A percentile compares a stretch with the other conserved stretches of the same genome.
phyloP scores from a whole-genome alignment of 176 grass and related monocot genomes.

The Juncus inflexus region DNA sequence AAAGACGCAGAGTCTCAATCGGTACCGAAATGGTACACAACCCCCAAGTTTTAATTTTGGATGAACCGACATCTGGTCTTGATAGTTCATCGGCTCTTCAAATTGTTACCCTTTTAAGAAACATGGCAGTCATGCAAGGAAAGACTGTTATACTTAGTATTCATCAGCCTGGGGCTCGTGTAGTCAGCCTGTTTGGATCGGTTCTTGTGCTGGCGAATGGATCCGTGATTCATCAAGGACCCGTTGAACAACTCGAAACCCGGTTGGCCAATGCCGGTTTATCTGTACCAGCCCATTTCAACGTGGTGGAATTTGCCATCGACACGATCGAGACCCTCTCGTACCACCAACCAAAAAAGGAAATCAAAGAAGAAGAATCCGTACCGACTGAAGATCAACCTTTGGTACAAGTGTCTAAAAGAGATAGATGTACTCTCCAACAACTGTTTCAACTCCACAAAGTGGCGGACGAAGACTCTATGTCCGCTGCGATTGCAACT shows the following conservation, averaged over 20 bases:
- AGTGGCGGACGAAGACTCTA: constrained; percentile 41
- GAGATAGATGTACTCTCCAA: constrained; percentile 61
- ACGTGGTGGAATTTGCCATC: constrained; percentile 64
- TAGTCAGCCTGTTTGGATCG: constrained; percentile 57
- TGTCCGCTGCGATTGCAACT: not conserved
- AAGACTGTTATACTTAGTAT: constrained; percentile 68
- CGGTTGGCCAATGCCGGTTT: constrained; percentile 39
- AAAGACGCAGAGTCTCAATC: constrained; percentile 66
- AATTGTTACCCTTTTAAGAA: constrained; percentile 45
- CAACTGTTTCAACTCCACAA: constrained; percentile 71
- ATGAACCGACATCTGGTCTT: constrained; percentile 77
- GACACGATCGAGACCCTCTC: constrained; percentile 50
- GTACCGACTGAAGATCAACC: not conserved
- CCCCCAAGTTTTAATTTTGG: constrained; percentile 56
- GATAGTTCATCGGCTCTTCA: constrained; percentile 69
- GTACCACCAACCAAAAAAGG: constrained; percentile 18
- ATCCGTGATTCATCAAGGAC: constrained; percentile 56
- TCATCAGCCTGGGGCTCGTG: constrained; percentile 62
- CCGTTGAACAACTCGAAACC: constrained; percentile 38
- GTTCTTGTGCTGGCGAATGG: constrained; percentile 62
- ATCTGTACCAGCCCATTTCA: constrained; percentile 41
- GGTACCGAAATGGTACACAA: constrained; percentile 61
- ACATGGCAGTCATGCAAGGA: constrained; percentile 46
- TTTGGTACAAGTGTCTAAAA: constrained; percentile 10
- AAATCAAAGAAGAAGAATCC: constrained; percentile 20